phyloP scores from a whole-genome alignment of 2,329 filamentous ascomycete species.

The Colletotrichum spinosum region DNA sequence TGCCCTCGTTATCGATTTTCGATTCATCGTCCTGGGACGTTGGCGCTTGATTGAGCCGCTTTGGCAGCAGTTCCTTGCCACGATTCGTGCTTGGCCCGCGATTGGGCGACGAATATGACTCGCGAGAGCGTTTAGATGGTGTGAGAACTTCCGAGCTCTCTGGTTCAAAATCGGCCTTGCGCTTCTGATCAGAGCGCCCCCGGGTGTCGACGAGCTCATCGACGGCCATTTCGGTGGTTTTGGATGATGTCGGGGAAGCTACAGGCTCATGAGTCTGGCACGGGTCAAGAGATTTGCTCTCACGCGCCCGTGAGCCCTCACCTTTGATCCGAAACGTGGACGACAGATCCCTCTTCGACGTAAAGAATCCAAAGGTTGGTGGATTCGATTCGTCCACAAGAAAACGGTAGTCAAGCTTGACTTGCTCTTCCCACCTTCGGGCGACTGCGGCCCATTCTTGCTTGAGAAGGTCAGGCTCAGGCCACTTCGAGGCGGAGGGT shows the following conservation, averaged over 20 bases:
- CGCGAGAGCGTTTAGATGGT: conserved; percentile 10
- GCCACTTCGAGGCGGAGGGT: background rate
- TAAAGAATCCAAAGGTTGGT: conserved; percentile 4
- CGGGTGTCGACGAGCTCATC: conserved; percentile 15
- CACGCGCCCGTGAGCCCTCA: background rate
- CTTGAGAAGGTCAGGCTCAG: background rate
- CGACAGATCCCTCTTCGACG: background rate
- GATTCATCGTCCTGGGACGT: background rate
- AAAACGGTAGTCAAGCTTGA: background rate
- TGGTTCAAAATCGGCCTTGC: background rate
- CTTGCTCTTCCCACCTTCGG: background rate
- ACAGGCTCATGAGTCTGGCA: too few relatives aligned
- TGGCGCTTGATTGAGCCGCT: background rate
- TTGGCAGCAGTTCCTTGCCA: too few relatives aligned
- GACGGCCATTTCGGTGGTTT: background rate
- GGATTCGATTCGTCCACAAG: conserved; percentile 3
- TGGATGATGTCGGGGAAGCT: background rate
- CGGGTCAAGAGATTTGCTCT: background rate
- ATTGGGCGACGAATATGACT: background rate
- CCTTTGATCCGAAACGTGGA: conserved; percentile 9
- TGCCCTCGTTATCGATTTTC: too few relatives aligned
- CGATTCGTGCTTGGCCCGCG: background rate
- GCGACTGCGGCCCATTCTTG: conserved; percentile 12
- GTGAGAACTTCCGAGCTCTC: background rate
- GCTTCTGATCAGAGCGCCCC: conserved; percentile 10